These are phyloP conservation scores for Pulveroboletus ravenelii DNA, from an alignment of 768 basidiomycete species.

Conservation along the genomic window DNA sequence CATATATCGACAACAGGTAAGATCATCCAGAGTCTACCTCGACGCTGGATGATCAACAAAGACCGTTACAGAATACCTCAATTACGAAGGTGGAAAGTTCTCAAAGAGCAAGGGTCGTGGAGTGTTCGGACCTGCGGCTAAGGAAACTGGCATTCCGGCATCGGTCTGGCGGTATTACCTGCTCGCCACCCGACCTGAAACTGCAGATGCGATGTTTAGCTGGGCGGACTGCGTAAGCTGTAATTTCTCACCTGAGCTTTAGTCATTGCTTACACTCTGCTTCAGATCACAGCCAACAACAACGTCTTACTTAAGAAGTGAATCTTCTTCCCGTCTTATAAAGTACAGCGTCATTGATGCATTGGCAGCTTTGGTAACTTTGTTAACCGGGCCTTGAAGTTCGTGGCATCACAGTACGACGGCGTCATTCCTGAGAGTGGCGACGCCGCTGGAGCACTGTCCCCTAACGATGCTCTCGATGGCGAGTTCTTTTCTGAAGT, in stretches of 20 bases:
- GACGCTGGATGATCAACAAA: not conserved
- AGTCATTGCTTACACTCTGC: not conserved
- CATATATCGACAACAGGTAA: conserved; percentile 93
- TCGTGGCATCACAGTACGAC: conserved; percentile 80
- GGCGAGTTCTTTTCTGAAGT: conserved; percentile 75
- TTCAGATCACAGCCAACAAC: conserved; percentile 86
- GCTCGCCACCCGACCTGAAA: conserved; percentile 88
- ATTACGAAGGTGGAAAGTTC: conserved; percentile 98
- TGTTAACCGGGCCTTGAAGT: conserved; percentile 91
- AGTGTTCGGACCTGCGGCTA: conserved; percentile 93
- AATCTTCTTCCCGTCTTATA: conserved; percentile 12
- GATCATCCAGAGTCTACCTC: conserved; percentile 11
- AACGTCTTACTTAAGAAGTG: conserved; percentile 91
- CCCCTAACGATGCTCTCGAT: conserved; percentile 61
- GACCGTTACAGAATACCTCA: conserved; percentile 73
- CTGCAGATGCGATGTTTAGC: conserved; percentile 91
- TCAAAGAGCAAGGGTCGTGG: conserved; percentile 96
- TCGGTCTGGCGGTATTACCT: conserved; percentile 98
- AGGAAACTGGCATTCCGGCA: conserved; percentile 86
- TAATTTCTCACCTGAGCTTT: not conserved
- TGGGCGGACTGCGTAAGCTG: conserved; percentile 86
- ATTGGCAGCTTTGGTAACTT: conserved; percentile 86
- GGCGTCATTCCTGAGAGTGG: conserved; percentile 75
- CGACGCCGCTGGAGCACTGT: conserved; percentile 64
- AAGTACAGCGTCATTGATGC: not conserved